Percentiles rank a stretch among this genome's conserved stretches.
phyloP scores from a whole-genome alignment of 2,329 filamentous ascomycete genomes.

The Pyricularia grisea region DNA sequence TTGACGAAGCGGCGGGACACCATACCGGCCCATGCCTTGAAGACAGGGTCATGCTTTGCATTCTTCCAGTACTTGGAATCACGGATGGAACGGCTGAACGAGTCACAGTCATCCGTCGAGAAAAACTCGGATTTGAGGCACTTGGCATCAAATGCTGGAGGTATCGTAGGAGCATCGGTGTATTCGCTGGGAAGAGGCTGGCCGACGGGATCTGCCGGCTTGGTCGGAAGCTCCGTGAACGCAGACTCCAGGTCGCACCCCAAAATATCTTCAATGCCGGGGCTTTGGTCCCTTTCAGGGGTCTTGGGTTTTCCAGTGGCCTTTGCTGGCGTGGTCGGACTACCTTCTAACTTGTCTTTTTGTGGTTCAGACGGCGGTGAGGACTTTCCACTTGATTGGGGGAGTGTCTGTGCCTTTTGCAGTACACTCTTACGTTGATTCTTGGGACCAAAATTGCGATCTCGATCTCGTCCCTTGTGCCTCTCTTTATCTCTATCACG shows the following conservation, averaged over 20 bases:
- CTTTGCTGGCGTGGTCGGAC: background rate
- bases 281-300: background rate
- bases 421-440: background rate
- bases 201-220: slow-evolving; percentile 35
- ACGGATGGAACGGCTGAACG: slow-evolving; percentile 31
- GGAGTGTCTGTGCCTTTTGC: background rate
- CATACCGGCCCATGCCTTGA: slow-evolving; percentile 21
- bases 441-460: background rate
- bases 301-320: background rate
- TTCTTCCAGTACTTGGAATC: slow-evolving; percentile 28
- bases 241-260: slow-evolving; percentile 29
- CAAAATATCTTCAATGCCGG: slow-evolving; percentile 18
- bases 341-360: background rate
- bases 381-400: background rate
- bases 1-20: slow-evolving; percentile 13
- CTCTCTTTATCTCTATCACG: background rate
- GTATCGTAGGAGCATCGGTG: slow-evolving; percentile 34
- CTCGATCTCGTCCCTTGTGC: background rate
- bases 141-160: slow-evolving; percentile 31
- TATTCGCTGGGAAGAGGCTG: slow-evolving; percentile 32
- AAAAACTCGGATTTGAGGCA: slow-evolving; percentile 35
- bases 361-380: background rate
- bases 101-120: slow-evolving; percentile 29
- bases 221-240: slow-evolving; percentile 25
- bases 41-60: slow-evolving; percentile 33